phyloP scores from a whole-genome alignment of 345 rosid genomes.

The Salix udensis region DNA sequence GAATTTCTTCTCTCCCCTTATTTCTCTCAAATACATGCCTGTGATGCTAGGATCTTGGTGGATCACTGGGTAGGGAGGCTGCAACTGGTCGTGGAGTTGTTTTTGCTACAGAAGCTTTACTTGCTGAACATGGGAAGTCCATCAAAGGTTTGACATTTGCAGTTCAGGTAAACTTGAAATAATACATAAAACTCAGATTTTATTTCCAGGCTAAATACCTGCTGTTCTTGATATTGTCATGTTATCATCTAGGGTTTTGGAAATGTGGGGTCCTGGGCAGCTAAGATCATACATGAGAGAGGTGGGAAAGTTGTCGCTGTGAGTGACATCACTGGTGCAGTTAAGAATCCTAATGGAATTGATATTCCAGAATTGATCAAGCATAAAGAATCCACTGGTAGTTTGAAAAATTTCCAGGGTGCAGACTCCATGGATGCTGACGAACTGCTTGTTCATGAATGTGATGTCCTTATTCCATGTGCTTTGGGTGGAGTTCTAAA shows the following conservation, averaged over 20 bases:
- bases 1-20: background rate
- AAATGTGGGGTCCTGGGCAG: constrained; percentile 95
- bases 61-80: constrained; percentile 96
- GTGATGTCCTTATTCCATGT: constrained; percentile 97
- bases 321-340: constrained; percentile 89
- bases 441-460: constrained; percentile 74
- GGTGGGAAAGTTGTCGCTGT: constrained; percentile 94
- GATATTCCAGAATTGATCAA: constrained; percentile 50
- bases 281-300: constrained; percentile 75
- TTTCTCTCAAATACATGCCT: background rate
- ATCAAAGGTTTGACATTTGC: constrained; percentile 75
- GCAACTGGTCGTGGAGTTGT: constrained; percentile 97
- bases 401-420: constrained; percentile 62
- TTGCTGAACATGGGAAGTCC: constrained; percentile 78
- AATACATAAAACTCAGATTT: background rate
- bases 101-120: constrained; percentile 85
- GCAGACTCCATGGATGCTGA: constrained; percentile 64
- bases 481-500: constrained; percentile 95
- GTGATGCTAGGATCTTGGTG: constrained; percentile 83
- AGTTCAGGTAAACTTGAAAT: constrained; percentile 58
- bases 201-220: background rate
- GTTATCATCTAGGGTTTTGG: constrained; percentile 69
- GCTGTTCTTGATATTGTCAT: background rate
- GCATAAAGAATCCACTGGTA: constrained; percentile 61
- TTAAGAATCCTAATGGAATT: constrained; percentile 77